Evolutionary conservation across 805 yeast species (phyloP).

Genomic region (Myxozyma kluyveri): DNA sequence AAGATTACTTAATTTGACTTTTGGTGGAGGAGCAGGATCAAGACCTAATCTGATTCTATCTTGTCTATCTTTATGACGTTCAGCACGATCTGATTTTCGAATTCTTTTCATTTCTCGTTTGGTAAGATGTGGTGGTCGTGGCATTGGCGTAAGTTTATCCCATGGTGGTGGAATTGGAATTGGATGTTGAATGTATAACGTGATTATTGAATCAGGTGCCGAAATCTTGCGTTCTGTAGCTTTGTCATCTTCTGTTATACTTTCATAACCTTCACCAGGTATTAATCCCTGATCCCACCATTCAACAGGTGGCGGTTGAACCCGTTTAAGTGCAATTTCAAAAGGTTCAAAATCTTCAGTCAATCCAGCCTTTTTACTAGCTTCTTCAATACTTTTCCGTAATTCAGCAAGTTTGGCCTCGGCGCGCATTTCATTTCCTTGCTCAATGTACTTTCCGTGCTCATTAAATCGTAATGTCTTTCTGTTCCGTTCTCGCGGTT

Average conservation of each 20-base stretch:
- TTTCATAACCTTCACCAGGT: slow-evolving; percentile 37
- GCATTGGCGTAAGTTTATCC: slow-evolving; percentile 47
- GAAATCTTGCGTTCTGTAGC: slow-evolving; percentile 32
- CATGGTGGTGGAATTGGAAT: slow-evolving; percentile 60
- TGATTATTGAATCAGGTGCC: slow-evolving; percentile 50
- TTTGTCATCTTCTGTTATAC: slow-evolving; percentile 26
- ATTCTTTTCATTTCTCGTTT: slow-evolving; percentile 72
- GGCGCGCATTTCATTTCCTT: slow-evolving; percentile 51
- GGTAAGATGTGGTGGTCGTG: slow-evolving; percentile 59
- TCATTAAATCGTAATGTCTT: slow-evolving; percentile 53
- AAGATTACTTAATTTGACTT: slow-evolving; percentile 77
- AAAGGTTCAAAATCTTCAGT: slow-evolving; percentile 53
- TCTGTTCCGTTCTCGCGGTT: slow-evolving; percentile 32
- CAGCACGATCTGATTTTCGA: slow-evolving; percentile 66
- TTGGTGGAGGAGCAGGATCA: slow-evolving; percentile 85
- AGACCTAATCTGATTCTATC: slow-evolving; percentile 77
- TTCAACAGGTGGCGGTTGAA: slow-evolving; percentile 63
- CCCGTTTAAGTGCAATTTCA: slow-evolving; percentile 52
- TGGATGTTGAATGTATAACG: slow-evolving; percentile 81
- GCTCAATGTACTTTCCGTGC: slow-evolving; percentile 60
- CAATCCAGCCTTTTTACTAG: slow-evolving; percentile 43
- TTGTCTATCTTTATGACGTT: slow-evolving; percentile 64
- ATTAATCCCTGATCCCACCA: slow-evolving; percentile 85
- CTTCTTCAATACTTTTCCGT: slow-evolving; percentile 38
- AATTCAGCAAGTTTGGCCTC: slow-evolving; percentile 41